Conservation (phyloP, 1,284 basidiomycete species). For the Naganishia cerealis region DNA sequence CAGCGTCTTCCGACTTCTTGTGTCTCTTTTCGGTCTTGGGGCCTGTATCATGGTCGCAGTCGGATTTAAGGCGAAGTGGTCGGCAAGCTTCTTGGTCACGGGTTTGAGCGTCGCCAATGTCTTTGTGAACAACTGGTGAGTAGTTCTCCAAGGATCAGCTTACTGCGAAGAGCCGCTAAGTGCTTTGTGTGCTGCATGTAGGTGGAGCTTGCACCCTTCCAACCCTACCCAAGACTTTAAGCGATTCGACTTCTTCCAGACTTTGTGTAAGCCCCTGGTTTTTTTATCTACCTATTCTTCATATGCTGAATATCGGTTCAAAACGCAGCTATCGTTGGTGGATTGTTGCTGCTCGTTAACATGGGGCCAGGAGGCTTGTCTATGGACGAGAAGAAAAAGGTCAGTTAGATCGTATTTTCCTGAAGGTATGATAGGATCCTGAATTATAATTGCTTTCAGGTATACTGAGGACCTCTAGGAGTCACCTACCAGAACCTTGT, state of each 20-base stretch:
- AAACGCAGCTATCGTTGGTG: conserved; percentile 80
- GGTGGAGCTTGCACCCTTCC: conserved; percentile 83
- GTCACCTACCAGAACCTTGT: neutral
- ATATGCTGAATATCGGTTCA: conserved; percentile 13
- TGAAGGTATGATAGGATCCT: neutral
- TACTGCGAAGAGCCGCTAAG: neutral
- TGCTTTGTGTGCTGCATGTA: conserved; percentile 2
- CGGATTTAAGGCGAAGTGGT: conserved; percentile 99
- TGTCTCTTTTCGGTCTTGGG: conserved; percentile 82
- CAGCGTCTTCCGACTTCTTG: conserved; percentile 78
- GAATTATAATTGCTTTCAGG: conserved; percentile 3
- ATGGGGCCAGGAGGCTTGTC: conserved; percentile 97
- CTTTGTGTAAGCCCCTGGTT: conserved; percentile 66
- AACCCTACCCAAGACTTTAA: conserved; percentile 98
- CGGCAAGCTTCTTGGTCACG: conserved; percentile 91
- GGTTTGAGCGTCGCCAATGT: conserved; percentile 93
- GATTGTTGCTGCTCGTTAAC: conserved; percentile 93
- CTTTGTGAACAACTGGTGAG: conserved; percentile 89
- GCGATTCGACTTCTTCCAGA: conserved; percentile 64
- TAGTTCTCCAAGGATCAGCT: neutral
- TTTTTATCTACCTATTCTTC: conserved; percentile 9
- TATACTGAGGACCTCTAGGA: conserved; percentile 10
- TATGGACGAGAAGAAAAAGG: conserved; percentile 99
- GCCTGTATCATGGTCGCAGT: conserved; percentile 96
- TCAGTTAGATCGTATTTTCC: conserved; percentile 38